Evolutionary conservation across 805 yeast genomes (phyloP).

Genomic region (Isabelozyma rhagii): DNA sequence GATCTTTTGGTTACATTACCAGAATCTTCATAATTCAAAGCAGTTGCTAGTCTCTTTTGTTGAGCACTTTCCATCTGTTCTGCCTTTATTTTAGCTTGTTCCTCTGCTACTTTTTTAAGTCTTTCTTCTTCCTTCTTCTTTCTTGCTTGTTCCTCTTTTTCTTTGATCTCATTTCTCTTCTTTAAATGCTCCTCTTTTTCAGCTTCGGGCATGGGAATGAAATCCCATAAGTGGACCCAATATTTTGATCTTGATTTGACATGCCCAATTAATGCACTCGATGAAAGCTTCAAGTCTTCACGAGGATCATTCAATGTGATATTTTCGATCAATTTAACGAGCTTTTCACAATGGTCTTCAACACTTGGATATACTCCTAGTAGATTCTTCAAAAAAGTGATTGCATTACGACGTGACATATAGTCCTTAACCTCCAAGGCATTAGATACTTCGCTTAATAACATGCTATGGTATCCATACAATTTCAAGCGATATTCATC

Average conservation of each 20-base stretch:
- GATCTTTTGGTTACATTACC: conserved; percentile 7
- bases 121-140: conserved; percentile 12
- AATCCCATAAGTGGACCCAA: conserved; percentile 56
- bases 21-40: conserved; percentile 18
- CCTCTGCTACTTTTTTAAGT: conserved; percentile 7
- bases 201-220: conserved; percentile 47
- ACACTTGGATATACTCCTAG: conserved; percentile 64
- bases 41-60: conserved; percentile 5
- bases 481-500: conserved; percentile 38
- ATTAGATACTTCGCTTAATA: conserved; percentile 42
- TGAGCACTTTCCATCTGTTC: neutral
- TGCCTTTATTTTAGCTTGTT: conserved; percentile 6
- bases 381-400: conserved; percentile 69
- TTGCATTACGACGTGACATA: conserved; percentile 76
- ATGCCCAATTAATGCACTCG: conserved; percentile 68
- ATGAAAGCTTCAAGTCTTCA: conserved; percentile 77
- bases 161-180: conserved; percentile 19
- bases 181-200: conserved; percentile 27
- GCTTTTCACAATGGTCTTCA: conserved; percentile 57
- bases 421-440: conserved; percentile 56
- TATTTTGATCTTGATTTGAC: conserved; percentile 50
- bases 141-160: conserved; percentile 9
- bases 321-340: conserved; percentile 45
- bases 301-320: conserved; percentile 57
- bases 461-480: conserved; percentile 53